A percentile compares a stretch with the other conserved stretches of the same genome.
Evolutionary conservation across 129 eudicot species (phyloP).

Genomic region (Oenanthe sinensis): DNA sequence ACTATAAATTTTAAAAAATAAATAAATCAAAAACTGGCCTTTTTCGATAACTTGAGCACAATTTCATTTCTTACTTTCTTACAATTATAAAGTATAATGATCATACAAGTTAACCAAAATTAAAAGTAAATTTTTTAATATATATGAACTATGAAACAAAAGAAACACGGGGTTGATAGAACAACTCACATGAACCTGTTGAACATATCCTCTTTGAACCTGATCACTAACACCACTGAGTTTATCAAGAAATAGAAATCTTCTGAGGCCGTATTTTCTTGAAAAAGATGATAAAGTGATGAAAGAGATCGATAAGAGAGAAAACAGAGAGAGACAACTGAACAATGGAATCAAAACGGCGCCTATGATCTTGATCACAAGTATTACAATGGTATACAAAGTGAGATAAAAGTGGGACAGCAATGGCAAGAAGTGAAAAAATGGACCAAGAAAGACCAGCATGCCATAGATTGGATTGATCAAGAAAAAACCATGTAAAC

Average conservation of each 20-base stretch:
- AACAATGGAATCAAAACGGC: constrained; percentile 58
- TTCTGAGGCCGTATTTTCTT: constrained; percentile 49
- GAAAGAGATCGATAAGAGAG: constrained; percentile 86
- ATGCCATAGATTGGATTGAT: constrained; percentile 47
- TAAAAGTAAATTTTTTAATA: not conserved
- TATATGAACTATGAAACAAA: not conserved
- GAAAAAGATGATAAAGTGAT: constrained; percentile 51
- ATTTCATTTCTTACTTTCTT: not conserved
- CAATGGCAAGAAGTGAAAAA: constrained; percentile 47
- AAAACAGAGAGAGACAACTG: constrained; percentile 70
- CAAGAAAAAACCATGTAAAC: constrained; percentile 39
- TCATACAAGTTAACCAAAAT: not conserved
- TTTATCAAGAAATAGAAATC: constrained; percentile 85
- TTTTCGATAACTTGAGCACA: not conserved
- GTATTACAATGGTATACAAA: constrained; percentile 60
- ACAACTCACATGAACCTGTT: constrained; percentile 62
- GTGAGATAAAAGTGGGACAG: constrained; percentile 31
- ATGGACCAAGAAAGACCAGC: constrained; percentile 57
- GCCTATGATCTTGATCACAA: constrained; percentile 53
- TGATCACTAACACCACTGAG: constrained; percentile 69
- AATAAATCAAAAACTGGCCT: not conserved
- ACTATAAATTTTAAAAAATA: too few relatives aligned
- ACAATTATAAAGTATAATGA: not conserved
- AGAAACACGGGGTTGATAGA: not conserved
- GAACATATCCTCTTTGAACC: constrained; percentile 53